phyloP scores from a whole-genome alignment of 768 basidiomycete species.

The Amanita fuliginea region DNA sequence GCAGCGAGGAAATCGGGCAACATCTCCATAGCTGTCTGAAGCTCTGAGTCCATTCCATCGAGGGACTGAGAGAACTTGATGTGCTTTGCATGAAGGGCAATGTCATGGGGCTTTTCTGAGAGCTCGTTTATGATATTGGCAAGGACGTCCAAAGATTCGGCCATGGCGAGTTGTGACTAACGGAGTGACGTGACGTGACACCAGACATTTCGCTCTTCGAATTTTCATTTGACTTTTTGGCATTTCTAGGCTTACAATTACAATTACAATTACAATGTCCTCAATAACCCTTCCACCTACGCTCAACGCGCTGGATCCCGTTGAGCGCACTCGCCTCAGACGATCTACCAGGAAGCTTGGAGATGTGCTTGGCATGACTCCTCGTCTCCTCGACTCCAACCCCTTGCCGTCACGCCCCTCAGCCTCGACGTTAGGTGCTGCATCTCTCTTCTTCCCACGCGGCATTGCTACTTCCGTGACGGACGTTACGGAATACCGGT shows the following conservation, averaged over 20 bases:
- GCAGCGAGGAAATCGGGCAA: conserved; percentile 50
- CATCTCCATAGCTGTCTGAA: conserved; percentile 55
- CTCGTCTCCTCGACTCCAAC: conserved; percentile 20
- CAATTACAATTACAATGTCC: too few species aligned
- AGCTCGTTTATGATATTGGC: conserved; percentile 47
- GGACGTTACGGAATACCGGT: neutral
- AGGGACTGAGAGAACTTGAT: conserved; percentile 47
- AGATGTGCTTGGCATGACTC: conserved; percentile 37
- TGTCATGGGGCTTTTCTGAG: conserved; percentile 46
- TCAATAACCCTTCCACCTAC: conserved; percentile 27
- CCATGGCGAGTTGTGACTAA: conserved; percentile 22
- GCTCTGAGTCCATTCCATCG: conserved; percentile 48
- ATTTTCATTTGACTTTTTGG: neutral
- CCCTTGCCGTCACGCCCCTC: neutral
- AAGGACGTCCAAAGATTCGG: conserved; percentile 53
- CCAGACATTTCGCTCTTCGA: neutral
- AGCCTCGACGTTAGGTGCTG: neutral
- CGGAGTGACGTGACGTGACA: neutral
- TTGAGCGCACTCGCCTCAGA: conserved; percentile 41
- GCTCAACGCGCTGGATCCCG: conserved; percentile 31
- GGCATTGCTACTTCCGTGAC: neutral
- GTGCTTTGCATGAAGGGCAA: conserved; percentile 57
- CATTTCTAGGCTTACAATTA: neutral
- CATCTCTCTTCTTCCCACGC: neutral
- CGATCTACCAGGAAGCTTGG: conserved; percentile 48